Evolutionary conservation across 345 rosid genomes (phyloP).

Genomic region (Populus nigra): DNA sequence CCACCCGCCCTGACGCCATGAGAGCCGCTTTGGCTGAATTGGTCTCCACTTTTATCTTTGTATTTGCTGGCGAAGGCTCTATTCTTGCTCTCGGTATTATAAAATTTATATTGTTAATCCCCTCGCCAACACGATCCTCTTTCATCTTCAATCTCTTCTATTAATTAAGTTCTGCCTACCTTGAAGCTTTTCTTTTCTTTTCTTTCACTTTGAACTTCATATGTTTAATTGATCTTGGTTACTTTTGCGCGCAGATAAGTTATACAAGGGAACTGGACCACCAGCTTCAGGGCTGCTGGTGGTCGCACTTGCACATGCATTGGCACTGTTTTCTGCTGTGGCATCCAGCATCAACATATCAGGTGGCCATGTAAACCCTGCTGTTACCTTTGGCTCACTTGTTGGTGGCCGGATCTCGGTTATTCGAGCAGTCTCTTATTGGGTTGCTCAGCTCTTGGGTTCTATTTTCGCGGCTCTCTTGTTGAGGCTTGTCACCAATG

Average conservation of each 20-base stretch:
- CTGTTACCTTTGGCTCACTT: conserved; percentile 65
- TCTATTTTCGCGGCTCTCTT: conserved; percentile 58
- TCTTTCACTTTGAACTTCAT: not conserved
- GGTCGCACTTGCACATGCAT: conserved; percentile 66
- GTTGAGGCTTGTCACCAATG: conserved; percentile 57
- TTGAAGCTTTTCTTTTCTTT: too few relatives aligned
- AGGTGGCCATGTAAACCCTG: conserved; percentile 79
- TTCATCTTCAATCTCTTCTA: too few relatives aligned
- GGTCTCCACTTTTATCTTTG: too few relatives aligned
- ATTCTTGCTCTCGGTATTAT: conserved; percentile 58
- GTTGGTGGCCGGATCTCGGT: conserved; percentile 65
- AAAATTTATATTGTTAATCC: too few relatives aligned
- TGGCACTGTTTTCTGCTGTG: conserved; percentile 57
- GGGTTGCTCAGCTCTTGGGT: conserved; percentile 77
- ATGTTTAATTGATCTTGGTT: not conserved
- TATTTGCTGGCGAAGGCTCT: too few relatives aligned
- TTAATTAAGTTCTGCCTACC: too few relatives aligned
- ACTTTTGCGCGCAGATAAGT: conserved; percentile 38
- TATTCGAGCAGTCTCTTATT: conserved; percentile 56
- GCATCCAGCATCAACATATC: conserved; percentile 61
- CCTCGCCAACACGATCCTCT: too few relatives aligned
- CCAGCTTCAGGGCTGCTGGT: conserved; percentile 45
- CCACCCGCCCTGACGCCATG: too few relatives aligned
- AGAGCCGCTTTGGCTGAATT: too few relatives aligned
- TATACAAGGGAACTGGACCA: conserved; percentile 33